Conservation (phyloP, 805 yeast genomes). For the Pichia occidentalis region DNA sequence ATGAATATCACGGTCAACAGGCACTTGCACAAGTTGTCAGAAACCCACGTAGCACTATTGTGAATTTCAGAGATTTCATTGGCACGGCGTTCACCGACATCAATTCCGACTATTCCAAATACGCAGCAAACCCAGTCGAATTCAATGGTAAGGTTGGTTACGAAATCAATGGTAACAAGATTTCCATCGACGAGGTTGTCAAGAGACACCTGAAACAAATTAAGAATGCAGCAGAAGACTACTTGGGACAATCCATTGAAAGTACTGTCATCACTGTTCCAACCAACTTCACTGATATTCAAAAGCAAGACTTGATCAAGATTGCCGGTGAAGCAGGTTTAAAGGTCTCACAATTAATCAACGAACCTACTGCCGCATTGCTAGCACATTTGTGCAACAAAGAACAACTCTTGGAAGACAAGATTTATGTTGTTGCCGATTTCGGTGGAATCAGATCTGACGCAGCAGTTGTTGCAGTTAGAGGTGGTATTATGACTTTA, state of each 20-base stretch:
- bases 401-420: conserved; percentile 51
- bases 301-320: conserved; percentile 54
- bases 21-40: conserved; percentile 89
- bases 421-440: conserved; percentile 86
- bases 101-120: conserved; percentile 55
- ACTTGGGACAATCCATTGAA: conserved; percentile 71
- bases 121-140: conserved; percentile 62
- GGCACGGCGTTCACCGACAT: conserved; percentile 69
- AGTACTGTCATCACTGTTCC: conserved; percentile 89
- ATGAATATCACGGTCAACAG: conserved; percentile 96
- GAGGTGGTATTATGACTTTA: conserved; percentile 90
- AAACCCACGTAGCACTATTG: conserved; percentile 79
- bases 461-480: conserved; percentile 85
- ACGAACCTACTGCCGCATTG: conserved; percentile 89
- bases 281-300: conserved; percentile 72
- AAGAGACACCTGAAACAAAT: conserved; percentile 79
- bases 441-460: conserved; percentile 95
- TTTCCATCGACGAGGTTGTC: conserved; percentile 71
- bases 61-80: conserved; percentile 88
- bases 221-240: conserved; percentile 87
- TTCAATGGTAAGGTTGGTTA: conserved; percentile 64
- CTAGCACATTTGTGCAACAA: conserved; percentile 65
- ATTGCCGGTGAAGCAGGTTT: conserved; percentile 69
- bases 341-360: conserved; percentile 76
- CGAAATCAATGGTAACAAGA: conserved; percentile 48